Percentiles rank a stretch among this genome's conserved stretches.
Conservation (phyloP, 1,284 basidiomycete species). For the Ganoderma boninense region DNA sequence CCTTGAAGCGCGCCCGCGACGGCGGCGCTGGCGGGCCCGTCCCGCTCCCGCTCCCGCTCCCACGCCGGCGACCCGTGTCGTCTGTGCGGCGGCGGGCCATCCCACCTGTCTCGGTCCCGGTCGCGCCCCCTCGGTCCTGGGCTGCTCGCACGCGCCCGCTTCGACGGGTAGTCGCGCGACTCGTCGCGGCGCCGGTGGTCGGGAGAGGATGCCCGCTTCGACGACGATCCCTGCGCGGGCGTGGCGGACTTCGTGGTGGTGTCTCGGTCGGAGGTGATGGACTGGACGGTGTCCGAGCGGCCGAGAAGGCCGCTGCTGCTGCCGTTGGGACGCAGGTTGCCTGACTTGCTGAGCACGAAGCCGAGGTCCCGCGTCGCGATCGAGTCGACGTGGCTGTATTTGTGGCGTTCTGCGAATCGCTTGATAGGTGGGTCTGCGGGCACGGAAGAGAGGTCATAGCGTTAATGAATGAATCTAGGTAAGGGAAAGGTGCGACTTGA, state of each 20-base stretch:
- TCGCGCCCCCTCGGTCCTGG: conserved; percentile 60
- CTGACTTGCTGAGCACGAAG: conserved; percentile 53
- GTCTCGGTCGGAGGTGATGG: conserved; percentile 41
- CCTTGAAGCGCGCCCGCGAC: conserved; percentile 51
- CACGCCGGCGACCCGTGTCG: conserved; percentile 57
- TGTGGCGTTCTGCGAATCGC: conserved; percentile 89
- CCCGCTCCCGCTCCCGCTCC: conserved; percentile 55
- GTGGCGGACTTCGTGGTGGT: conserved; percentile 32
- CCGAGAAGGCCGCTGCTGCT: conserved; percentile 44
- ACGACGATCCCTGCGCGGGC: conserved; percentile 20
- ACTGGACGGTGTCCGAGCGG: conserved; percentile 59
- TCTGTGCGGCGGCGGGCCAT: conserved; percentile 51
- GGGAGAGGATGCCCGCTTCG: conserved; percentile 60
- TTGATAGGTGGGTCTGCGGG: conserved; percentile 85
- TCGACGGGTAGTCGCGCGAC: conserved; percentile 53
- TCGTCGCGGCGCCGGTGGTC: conserved; percentile 57
- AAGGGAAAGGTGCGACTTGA: not conserved
- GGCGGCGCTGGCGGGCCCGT: conserved; percentile 50
- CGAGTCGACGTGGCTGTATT: conserved; percentile 89
- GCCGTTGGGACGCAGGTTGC: conserved; percentile 30
- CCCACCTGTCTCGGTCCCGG: conserved; percentile 47
- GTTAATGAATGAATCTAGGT: not conserved
- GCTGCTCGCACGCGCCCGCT: conserved; percentile 61
- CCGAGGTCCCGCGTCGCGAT: conserved; percentile 92
- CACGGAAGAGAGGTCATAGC: not conserved